Conservation (phyloP, 2,329 filamentous ascomycete genomes). For the Apiospora rasikravindrae region DNA sequence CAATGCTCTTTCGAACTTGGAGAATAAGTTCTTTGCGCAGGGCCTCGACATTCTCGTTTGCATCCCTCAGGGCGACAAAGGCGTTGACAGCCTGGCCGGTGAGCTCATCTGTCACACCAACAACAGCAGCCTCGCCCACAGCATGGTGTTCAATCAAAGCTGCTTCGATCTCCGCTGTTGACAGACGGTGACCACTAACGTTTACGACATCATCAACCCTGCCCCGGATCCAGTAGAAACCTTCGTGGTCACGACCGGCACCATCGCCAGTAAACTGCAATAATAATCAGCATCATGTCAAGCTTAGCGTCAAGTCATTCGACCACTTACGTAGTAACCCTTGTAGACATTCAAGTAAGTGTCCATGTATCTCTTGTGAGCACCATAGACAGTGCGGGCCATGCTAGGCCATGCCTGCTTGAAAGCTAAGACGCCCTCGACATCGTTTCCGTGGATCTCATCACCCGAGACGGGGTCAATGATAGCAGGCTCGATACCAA, state of each 20-base stretch:
- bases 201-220: slow-evolving; percentile 99
- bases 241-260: slow-evolving; percentile 93
- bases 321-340: slow-evolving; percentile 87
- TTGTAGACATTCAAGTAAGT: slow-evolving; percentile 98
- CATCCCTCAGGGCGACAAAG: slow-evolving; percentile 91
- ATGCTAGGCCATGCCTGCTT: slow-evolving; percentile 99
- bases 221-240: slow-evolving; percentile 99
- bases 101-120: slow-evolving; percentile 90
- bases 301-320: not conserved
- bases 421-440: slow-evolving; percentile 95
- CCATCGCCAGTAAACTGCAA: slow-evolving; percentile 86
- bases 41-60: slow-evolving; percentile 75
- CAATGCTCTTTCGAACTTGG: slow-evolving; percentile 96
- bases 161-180: slow-evolving; percentile 97
- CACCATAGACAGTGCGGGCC: slow-evolving; percentile 96
- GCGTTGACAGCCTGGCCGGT: slow-evolving; percentile 98
- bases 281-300: slow-evolving; percentile 27
- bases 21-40: slow-evolving; percentile 92
- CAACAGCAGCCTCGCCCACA: slow-evolving; percentile 93
- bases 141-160: slow-evolving; percentile 90
- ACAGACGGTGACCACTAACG: slow-evolving; percentile 93
- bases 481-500: slow-evolving; percentile 96
- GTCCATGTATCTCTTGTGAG: slow-evolving; percentile 98
- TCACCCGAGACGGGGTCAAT: slow-evolving; percentile 95
- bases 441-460: slow-evolving; percentile 93